A percentile compares a stretch with the other conserved stretches of the same genome.
Conservation (phyloP, 768 basidiomycete genomes). For the Daedaleopsis sinensis region DNA sequence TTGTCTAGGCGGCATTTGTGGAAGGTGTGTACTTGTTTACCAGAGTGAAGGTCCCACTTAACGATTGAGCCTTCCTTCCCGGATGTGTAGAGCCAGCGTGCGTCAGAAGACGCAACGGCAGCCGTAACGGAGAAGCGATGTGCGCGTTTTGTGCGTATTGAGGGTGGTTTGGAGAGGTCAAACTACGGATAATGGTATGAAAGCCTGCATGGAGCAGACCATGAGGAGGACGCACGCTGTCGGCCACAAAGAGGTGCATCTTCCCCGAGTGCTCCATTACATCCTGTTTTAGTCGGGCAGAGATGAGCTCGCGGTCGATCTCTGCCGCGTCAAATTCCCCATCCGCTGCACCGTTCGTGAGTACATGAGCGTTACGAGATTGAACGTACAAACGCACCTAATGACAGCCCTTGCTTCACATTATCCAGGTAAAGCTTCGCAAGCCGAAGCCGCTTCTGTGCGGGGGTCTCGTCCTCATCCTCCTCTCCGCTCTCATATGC, state of each 20-base stretch:
- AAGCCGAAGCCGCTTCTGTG: conserved; percentile 87
- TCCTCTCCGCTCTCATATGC: conserved; percentile 72
- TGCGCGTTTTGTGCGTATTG: conserved; percentile 61
- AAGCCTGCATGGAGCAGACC: not conserved
- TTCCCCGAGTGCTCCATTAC: conserved; percentile 89
- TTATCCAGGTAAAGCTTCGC: conserved; percentile 89
- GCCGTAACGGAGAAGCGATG: conserved; percentile 84
- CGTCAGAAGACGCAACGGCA: conserved; percentile 75
- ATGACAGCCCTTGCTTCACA: conserved; percentile 70
- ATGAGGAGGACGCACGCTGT: conserved; percentile 52
- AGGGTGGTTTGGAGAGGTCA: conserved; percentile 52
- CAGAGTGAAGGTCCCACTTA: conserved; percentile 78
- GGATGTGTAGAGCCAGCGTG: conserved; percentile 78
- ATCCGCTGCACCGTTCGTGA: conserved; percentile 52
- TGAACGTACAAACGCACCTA: conserved; percentile 20
- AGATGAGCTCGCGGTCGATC: conserved; percentile 91
- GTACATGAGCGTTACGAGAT: not conserved
- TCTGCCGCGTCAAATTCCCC: conserved; percentile 96
- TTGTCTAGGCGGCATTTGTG: conserved; percentile 56
- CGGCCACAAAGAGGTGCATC: conserved; percentile 79
- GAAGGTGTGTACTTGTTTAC: conserved; percentile 59
- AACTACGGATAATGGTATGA: conserved; percentile 43
- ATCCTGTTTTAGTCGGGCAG: conserved; percentile 88
- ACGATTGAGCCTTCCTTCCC: conserved; percentile 91
- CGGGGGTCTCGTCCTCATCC: conserved; percentile 87